Conservation (phyloP, 352 stramenopile genomes). For the Globisporangium iwayamae region DNA sequence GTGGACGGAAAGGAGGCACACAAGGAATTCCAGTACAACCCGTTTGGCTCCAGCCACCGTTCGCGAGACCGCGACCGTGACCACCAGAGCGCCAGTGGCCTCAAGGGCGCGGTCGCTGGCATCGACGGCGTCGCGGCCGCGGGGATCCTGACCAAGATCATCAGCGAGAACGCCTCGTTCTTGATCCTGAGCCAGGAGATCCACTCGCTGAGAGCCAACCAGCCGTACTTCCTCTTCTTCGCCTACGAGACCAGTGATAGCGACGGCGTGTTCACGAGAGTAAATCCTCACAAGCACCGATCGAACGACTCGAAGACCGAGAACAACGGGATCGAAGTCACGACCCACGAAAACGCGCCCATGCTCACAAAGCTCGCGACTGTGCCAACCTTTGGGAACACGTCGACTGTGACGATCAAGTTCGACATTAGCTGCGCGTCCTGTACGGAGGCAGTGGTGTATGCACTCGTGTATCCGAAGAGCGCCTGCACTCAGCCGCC, state of each 20-base stretch:
- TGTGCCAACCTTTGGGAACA: slow-evolving; percentile 50
- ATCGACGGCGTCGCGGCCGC: slow-evolving; percentile 39
- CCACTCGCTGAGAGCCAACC: slow-evolving; percentile 35
- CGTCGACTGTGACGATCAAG: slow-evolving; percentile 44
- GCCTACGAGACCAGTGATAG: slow-evolving; percentile 67
- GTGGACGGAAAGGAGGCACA: slow-evolving; percentile 44
- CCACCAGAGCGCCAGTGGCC: slow-evolving; percentile 11
- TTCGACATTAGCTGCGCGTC: slow-evolving; percentile 54
- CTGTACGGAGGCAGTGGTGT: slow-evolving; percentile 43
- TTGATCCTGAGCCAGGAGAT: slow-evolving; percentile 39
- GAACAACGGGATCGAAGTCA: slow-evolving; percentile 47
- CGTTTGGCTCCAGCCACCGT: slow-evolving; percentile 22
- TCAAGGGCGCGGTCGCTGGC: slow-evolving; percentile 31
- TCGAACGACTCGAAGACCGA: slow-evolving; percentile 37
- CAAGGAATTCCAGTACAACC: slow-evolving; percentile 32
- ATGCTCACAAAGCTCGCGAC: slow-evolving; percentile 37
- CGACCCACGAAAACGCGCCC: slow-evolving; percentile 49
- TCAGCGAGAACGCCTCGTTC: slow-evolving; percentile 44
- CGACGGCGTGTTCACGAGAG: slow-evolving; percentile 59
- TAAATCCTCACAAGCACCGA: slow-evolving; percentile 59
- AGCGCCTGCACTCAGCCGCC: slow-evolving; percentile 24
- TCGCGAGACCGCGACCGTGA: slow-evolving; percentile 4
- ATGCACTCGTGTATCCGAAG: slow-evolving; percentile 45
- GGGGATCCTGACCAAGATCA: slow-evolving; percentile 37
- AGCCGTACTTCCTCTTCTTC: slow-evolving; percentile 67